Evolutionary conservation across 1,284 basidiomycete species (phyloP).

Genomic region (Taiwanofungus camphoratus): DNA sequence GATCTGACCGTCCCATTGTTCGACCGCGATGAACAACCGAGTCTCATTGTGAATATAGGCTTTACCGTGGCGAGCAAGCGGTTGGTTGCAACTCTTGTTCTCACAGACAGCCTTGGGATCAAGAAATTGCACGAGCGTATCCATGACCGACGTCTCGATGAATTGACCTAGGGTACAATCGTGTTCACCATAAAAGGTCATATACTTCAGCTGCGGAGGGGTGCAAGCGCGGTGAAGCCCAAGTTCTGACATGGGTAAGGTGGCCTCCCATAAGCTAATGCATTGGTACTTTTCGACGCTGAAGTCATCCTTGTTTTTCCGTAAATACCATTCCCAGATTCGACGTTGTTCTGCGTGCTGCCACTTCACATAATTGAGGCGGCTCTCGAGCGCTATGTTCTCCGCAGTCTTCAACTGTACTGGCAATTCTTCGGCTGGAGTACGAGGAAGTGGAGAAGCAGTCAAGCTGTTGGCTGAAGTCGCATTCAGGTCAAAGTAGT

Average conservation of each 20-base stretch:
- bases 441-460: slow-evolving; percentile 22
- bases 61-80: slow-evolving; percentile 80
- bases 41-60: slow-evolving; percentile 88
- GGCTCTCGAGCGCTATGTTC: slow-evolving; percentile 70
- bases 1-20: slow-evolving; percentile 80
- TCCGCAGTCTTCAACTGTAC: slow-evolving; percentile 43
- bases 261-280: slow-evolving; percentile 73
- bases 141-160: slow-evolving; percentile 75
- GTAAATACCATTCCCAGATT: slow-evolving; percentile 89
- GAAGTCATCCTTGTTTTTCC: slow-evolving; percentile 78
- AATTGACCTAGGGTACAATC: slow-evolving; percentile 92
- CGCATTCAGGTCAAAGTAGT: slow-evolving; percentile 40
- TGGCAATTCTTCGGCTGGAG: slow-evolving; percentile 33
- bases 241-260: slow-evolving; percentile 64
- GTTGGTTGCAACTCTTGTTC: slow-evolving; percentile 79
- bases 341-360: slow-evolving; percentile 81
- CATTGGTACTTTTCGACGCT: slow-evolving; percentile 92
- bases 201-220: slow-evolving; percentile 62
- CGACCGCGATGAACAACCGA: slow-evolving; percentile 78
- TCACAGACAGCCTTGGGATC: slow-evolving; percentile 75
- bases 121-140: slow-evolving; percentile 62
- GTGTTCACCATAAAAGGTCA: slow-evolving; percentile 90
- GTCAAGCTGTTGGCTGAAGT: slow-evolving; percentile 17
- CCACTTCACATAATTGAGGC: slow-evolving; percentile 65
- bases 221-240: slow-evolving; percentile 64